Base-by-base conservation (phyloP, 257 asterid genomes). In the Ophiorrhiza pumila region DNA sequence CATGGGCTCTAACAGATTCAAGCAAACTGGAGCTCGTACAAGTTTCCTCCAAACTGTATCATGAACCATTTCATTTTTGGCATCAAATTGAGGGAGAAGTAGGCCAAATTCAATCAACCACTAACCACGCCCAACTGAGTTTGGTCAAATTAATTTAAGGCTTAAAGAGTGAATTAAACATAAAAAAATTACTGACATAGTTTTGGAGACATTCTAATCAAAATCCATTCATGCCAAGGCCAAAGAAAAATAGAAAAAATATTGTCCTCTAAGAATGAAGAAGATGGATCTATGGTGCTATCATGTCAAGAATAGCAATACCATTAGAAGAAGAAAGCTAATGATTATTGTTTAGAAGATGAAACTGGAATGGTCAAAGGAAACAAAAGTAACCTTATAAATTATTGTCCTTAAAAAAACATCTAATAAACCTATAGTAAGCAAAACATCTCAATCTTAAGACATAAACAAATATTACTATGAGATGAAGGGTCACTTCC, bases 281-380 rank as follows among this genome's bases (percentile, higher is more conserved):
- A 1, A 37, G 13, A 53, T 4, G 4, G 6, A 17, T 56, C 32
- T 8, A 10, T 15, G 53, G 67, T 56, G 74, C 42, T 3, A 71
- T 29, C 56, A 57, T 57, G 17, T 57, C 41, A 56, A 9, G 22
- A 34, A 34, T 55, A 22, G 37, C 11, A 72, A 62, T 35, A 49
- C 65, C 39, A 73, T 49, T 61, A 34, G 56, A 64, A 50, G 55
- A 12, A 12, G 37, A 10, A 46, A 58, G 47, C 67, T 58, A 35
- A 63, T 27, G 43, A 55, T n/a, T 52, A 64, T 31, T 14, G 5
- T 52, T 73, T 50, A 34, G 9, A 23, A 5, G 69, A 50, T 4
- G 4, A 23, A 47, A 34, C 46, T 11, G 37, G 17, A 12, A 37
- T 37, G 65, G 63, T 14, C 71, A 73, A 74, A 65, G 53, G 56